Evolutionary conservation across 2,329 filamentous ascomycete species (phyloP).

Genomic region (Colletotrichum truncatum): DNA sequence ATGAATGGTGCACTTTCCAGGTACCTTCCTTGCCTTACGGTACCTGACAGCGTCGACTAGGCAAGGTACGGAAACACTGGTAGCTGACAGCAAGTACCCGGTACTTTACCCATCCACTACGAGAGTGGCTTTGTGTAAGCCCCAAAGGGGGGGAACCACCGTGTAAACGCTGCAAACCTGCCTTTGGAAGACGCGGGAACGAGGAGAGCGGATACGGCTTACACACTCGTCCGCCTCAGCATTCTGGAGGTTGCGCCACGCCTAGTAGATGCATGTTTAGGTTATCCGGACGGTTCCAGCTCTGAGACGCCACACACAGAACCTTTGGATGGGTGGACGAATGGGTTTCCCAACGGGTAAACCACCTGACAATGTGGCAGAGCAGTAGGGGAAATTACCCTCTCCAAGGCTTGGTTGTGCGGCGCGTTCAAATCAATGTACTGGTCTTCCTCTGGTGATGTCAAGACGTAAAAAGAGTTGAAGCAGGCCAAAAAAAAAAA

Average conservation of each 20-base stretch:
- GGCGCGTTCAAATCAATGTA: too few species aligned
- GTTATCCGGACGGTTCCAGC: constrained; percentile 3
- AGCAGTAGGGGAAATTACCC: too few species aligned
- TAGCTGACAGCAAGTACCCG: too few species aligned
- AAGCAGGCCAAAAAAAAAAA: not conserved
- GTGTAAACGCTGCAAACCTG: not conserved
- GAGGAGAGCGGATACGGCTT: not conserved
- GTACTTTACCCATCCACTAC: too few species aligned
- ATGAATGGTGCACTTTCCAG: not conserved
- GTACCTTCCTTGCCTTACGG: not conserved
- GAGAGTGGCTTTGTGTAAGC: too few species aligned
- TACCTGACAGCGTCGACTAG: not conserved
- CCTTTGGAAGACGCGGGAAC: not conserved
- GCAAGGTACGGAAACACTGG: not conserved
- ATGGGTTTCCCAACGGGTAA: too few species aligned
- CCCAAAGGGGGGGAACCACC: too few species aligned
- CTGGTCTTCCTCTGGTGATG: too few species aligned
- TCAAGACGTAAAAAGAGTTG: not conserved
- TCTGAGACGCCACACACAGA: constrained; percentile 2
- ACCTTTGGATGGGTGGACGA: too few species aligned
- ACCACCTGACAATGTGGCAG: too few species aligned
- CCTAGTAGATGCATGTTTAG: not conserved
- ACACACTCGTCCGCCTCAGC: not conserved
- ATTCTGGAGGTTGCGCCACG: constrained; percentile 17
- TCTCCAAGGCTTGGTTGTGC: too few species aligned